Base-by-base conservation (phyloP, 768 basidiomycete species). In the Trametes sanguinea region DNA sequence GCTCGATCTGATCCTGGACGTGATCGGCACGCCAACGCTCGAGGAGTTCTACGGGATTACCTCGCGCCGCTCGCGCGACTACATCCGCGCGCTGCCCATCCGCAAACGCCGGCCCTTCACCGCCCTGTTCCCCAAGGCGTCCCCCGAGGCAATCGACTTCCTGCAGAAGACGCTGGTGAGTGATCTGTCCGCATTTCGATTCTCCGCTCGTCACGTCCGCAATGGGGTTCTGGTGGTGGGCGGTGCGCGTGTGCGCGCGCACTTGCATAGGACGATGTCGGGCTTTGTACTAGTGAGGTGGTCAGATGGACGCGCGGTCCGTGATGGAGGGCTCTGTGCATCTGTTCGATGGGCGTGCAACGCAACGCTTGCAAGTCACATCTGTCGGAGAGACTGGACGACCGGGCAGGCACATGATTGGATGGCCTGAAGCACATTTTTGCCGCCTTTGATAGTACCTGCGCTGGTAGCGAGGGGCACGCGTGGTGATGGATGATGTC, bases 11-110 rank as follows among this genome's bases (percentile, higher is more conserved):
- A 94, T 95, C 70, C 83, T 95, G 60, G 92, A 95, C 72, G 86
- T 95, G 43, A 89, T 95, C 65, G 94, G 87, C 48, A 96, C 93
- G 1, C 93, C 94, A 1, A 89, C 88, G 40, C 80, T 95, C 50
- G 94, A 95, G 63, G 94, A 95, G 71, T 95, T 94, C 73, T 90
- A 94, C 75, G 86, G 90, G 40, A 95, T 95, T 74, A 93, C 91
- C 1, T 90, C 89, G 4, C 82, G 86, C 51, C 81, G 92, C 51
- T 94, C 91, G 55, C 84, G 90, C 59, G 92, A 95, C 69, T 95
- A 95, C 75, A 87, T 96, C 68, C 87, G 92, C 47, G 86, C 89
- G 6, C 78, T 95, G 60, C 92, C 92, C 47, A 92, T 95, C 69
- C 84, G 88, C 66, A 93, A 89, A 75, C 84, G 83, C 68, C 79